Conservation (phyloP, 2,329 filamentous ascomycete genomes). For the Colletotrichum gigasporum region DNA sequence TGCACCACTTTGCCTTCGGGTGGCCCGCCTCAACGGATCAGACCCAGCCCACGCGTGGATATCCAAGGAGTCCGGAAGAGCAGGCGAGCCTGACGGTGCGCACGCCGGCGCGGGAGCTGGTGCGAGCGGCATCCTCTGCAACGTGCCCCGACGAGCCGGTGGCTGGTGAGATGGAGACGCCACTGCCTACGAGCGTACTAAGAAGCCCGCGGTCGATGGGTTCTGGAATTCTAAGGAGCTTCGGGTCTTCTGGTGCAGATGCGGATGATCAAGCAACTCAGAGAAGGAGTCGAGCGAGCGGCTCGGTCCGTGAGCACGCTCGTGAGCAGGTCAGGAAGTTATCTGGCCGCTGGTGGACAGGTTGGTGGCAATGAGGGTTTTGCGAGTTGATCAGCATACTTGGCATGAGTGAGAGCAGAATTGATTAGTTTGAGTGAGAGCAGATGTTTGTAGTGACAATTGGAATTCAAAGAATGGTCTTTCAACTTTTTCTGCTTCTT, state of each 20-base stretch:
- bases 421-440: constrained; percentile 1
- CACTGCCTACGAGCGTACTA: neutral
- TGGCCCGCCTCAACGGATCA: too few relatives aligned
- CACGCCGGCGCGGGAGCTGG: neutral
- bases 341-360: constrained; percentile 20
- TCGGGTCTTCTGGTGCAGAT: neutral
- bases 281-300: neutral
- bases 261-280: neutral
- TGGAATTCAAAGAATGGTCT: neutral
- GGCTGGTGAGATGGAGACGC: neutral
- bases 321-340: neutral
- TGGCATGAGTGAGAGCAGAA: neutral
- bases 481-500: neutral
- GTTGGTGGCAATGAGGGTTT: constrained; percentile 29
- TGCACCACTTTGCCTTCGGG: too few relatives aligned
- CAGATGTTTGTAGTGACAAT: neutral
- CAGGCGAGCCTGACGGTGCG: too few relatives aligned
- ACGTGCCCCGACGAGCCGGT: constrained; percentile 17
- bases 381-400: constrained; percentile 1
- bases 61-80: too few relatives aligned
- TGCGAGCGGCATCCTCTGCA: constrained; percentile 17
- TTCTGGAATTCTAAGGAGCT: constrained; percentile 2
- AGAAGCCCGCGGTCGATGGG: constrained; percentile 26
- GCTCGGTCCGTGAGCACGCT: neutral
- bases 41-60: too few relatives aligned